phyloP scores from a whole-genome alignment of 495 filamentous ascomycete genomes.

The Podospora pseudopauciseta region DNA sequence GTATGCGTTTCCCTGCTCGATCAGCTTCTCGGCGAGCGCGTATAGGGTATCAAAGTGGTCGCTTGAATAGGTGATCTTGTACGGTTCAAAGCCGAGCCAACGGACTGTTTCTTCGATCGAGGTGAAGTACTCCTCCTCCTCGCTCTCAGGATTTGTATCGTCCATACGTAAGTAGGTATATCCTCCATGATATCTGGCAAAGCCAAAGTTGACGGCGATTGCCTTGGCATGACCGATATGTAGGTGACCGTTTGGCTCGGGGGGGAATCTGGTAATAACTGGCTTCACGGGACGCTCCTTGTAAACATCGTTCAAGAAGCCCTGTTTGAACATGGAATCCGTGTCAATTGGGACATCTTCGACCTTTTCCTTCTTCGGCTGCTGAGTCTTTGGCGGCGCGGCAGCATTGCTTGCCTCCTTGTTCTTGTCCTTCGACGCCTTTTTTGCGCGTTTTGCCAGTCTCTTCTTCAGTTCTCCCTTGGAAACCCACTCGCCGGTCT shows the following conservation, averaged over 20 bases:
- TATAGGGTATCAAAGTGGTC: constrained; percentile 89
- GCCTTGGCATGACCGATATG: constrained; percentile 88
- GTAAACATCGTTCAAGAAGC: constrained; percentile 78
- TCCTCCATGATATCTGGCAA: constrained; percentile 81
- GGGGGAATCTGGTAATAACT: constrained; percentile 81
- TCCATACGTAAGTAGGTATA: constrained; percentile 65
- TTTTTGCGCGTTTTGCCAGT: constrained; percentile 58
- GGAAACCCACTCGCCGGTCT: constrained; percentile 63
- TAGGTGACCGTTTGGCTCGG: constrained; percentile 79
- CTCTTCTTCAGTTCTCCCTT: constrained; percentile 66
- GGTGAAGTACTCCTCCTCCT: constrained; percentile 74
- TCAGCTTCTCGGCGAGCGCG: constrained; percentile 81
- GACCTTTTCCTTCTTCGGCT: constrained; percentile 41
- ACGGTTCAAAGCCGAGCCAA: constrained; percentile 80
- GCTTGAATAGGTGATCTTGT: constrained; percentile 68
- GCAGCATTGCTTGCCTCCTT: constrained; percentile 32
- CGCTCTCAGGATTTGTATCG: constrained; percentile 81
- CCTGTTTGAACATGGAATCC: constrained; percentile 76
- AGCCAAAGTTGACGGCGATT: constrained; percentile 96
- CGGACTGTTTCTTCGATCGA: constrained; percentile 74
- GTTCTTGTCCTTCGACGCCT: constrained; percentile 50
- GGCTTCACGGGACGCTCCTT: constrained; percentile 65
- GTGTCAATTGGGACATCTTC: constrained; percentile 54
- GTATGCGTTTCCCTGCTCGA: constrained; percentile 70
- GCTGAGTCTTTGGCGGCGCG: constrained; percentile 33